phyloP scores from a whole-genome alignment of 1,284 basidiomycete genomes.

The Ganoderma meredithae region DNA sequence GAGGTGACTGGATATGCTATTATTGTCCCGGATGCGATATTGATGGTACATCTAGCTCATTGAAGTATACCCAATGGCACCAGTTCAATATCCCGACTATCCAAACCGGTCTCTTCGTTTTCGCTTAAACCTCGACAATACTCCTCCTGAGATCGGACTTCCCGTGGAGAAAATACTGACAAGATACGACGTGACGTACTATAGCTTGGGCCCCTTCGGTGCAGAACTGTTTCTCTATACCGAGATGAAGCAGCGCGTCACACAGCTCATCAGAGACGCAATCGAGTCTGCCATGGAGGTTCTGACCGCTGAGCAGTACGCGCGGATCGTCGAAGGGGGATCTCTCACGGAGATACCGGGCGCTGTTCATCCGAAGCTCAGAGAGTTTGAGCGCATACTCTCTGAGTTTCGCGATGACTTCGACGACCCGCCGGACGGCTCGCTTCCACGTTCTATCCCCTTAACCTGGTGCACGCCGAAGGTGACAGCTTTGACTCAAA shows the following conservation, averaged over 20 bases:
- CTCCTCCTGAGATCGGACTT: slow-evolving; percentile 52
- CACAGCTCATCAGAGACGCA: slow-evolving; percentile 45
- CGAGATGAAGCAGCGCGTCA: slow-evolving; percentile 61
- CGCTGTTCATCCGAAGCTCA: slow-evolving; percentile 46
- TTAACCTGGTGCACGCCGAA: slow-evolving; percentile 78
- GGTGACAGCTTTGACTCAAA: slow-evolving; percentile 63
- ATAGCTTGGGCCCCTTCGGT: slow-evolving; percentile 59
- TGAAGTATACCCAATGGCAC: slow-evolving; percentile 60
- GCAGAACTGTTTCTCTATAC: slow-evolving; percentile 68
- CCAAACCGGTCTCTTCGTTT: slow-evolving; percentile 61
- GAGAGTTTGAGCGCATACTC: slow-evolving; percentile 58
- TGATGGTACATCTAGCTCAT: slow-evolving; percentile 53
- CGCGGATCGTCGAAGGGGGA: slow-evolving; percentile 14
- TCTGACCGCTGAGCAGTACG: slow-evolving; percentile 28
- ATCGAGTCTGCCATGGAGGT: slow-evolving; percentile 36
- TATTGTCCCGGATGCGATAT: neutral
- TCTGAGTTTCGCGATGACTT: slow-evolving; percentile 60
- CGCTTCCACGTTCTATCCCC: slow-evolving; percentile 49
- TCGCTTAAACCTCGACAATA: slow-evolving; percentile 56
- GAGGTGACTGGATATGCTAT: slow-evolving; percentile 55
- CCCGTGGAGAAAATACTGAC: slow-evolving; percentile 63
- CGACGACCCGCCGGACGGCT: slow-evolving; percentile 38
- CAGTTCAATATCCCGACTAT: slow-evolving; percentile 56
- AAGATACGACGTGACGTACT: slow-evolving; percentile 65
- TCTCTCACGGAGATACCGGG: slow-evolving; percentile 25